These are phyloP conservation scores for Apiosordaria backusii DNA, from an alignment of 495 filamentous ascomycete genomes.

Conservation along the genomic window DNA sequence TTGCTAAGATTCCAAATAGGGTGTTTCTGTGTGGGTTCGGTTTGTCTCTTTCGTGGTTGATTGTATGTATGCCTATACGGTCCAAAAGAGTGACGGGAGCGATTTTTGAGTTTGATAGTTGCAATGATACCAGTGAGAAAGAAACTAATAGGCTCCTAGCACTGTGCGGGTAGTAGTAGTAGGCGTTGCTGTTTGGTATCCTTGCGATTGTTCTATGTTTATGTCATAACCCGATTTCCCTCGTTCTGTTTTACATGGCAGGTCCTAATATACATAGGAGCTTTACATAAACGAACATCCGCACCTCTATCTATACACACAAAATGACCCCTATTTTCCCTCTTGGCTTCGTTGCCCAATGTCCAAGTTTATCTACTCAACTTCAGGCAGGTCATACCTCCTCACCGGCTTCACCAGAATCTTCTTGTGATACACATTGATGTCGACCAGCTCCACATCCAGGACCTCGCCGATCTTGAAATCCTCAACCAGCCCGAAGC, in stretches of 20 bases:
- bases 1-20: not conserved
- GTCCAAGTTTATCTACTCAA: not conserved
- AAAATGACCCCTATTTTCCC: not conserved
- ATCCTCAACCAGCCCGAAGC: conserved; percentile 32
- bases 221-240: not conserved
- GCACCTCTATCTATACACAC: not conserved
- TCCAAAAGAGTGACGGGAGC: not conserved
- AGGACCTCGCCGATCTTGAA: conserved; percentile 50
- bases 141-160: too few species aligned
- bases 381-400: not conserved
- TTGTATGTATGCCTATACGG: not conserved
- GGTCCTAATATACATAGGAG: not conserved
- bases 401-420: conserved; percentile 49
- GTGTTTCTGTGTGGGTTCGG: not conserved
- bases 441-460: conserved; percentile 54
- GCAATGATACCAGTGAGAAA: not conserved
- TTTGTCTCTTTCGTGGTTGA: not conserved
- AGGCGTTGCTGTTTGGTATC: too few species aligned
- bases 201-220: conserved; percentile 1
- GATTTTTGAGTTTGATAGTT: not conserved
- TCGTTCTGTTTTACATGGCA: not conserved
- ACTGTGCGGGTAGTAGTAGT: too few species aligned
- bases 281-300: not conserved
- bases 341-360: not conserved
- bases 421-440: conserved; percentile 51